Percentiles rank a stretch among this genome's conserved stretches.
These are phyloP conservation scores for Hygrophorus russula DNA, from an alignment of 768 basidiomycete species.

Conservation along the genomic window DNA sequence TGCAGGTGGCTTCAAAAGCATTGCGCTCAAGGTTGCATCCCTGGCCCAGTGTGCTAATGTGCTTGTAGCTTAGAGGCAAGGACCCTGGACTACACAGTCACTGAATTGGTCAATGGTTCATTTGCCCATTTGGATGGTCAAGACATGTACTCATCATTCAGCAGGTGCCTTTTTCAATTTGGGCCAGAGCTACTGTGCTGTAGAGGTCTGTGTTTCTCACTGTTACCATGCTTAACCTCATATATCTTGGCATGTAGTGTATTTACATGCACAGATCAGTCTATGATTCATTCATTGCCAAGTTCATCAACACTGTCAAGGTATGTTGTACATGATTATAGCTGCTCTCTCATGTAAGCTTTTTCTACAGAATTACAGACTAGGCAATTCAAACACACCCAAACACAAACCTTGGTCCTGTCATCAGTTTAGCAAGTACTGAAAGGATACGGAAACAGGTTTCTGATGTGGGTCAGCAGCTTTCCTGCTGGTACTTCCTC, in stretches of 20 bases:
- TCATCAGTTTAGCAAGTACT: conserved; percentile 82
- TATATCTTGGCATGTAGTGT: conserved; percentile 32
- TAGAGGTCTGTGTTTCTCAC: conserved; percentile 48
- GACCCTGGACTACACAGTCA: conserved; percentile 79
- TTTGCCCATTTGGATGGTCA: conserved; percentile 2
- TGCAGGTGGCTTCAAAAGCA: conserved; percentile 71
- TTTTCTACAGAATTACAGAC: conserved; percentile 53
- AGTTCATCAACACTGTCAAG: conserved; percentile 66
- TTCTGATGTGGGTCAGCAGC: conserved; percentile 58
- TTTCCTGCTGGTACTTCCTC: neutral
- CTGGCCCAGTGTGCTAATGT: conserved; percentile 2
- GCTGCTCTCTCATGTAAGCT: neutral
- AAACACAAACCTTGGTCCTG: conserved; percentile 81
- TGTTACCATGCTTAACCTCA: neutral
- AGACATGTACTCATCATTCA: neutral
- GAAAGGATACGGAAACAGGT: conserved; percentile 80
- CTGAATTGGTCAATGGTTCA: conserved; percentile 84
- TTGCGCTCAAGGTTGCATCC: conserved; percentile 63
- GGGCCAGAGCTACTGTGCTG: conserved; percentile 91
- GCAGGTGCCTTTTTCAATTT: conserved; percentile 92
- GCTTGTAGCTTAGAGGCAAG: conserved; percentile 78
- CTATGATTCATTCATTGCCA: conserved; percentile 69
- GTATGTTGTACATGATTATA: conserved; percentile 19
- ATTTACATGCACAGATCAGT: conserved; percentile 88
- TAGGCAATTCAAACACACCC: conserved; percentile 76